A percentile compares a stretch with the other conserved stretches of the same genome.
These are phyloP conservation scores for Cymbidium sinense DNA, from an alignment of 106 monocot genomes.

Conservation along the genomic window DNA sequence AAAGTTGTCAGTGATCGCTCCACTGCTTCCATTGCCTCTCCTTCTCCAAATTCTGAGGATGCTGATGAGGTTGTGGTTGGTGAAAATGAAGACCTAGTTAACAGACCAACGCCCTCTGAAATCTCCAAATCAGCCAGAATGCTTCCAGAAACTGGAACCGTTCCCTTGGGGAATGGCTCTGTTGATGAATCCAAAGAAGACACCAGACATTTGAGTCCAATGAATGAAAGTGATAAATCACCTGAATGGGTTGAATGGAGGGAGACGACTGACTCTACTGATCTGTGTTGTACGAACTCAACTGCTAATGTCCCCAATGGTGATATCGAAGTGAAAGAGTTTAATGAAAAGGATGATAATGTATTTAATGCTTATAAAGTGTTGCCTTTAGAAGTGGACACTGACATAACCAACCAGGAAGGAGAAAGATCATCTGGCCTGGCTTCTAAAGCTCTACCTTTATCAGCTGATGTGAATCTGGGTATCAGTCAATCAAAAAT, in stretches of 20 bases:
- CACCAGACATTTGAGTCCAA: not conserved
- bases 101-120: conserved; percentile 7
- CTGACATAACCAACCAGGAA: too few relatives aligned
- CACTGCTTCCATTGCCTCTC: not conserved
- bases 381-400: not conserved
- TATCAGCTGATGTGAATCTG: not conserved
- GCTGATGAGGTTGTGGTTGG: conserved; percentile 11
- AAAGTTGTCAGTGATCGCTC: conserved; percentile 12
- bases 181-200: conserved; percentile 13
- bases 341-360: too few relatives aligned
- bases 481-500: too few relatives aligned
- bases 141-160: conserved; percentile 4
- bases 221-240: conserved; percentile 19
- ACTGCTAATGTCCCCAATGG: conserved; percentile 25
- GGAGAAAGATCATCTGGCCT: not conserved
- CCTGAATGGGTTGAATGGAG: conserved; percentile 65
- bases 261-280: conserved; percentile 26
- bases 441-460: not conserved
- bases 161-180: conserved; percentile 22
- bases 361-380: not conserved
- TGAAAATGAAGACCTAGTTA: conserved; percentile 19
- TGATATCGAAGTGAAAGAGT: too few relatives aligned
- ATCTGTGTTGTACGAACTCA: not conserved
- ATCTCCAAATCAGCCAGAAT: not conserved
- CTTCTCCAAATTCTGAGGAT: not conserved